A percentile compares a stretch with the other conserved stretches of the same genome.
These are phyloP conservation scores for Zygnema circumcarinatum DNA, from an alignment of 139 green algal genomes.

Conservation along the genomic window DNA sequence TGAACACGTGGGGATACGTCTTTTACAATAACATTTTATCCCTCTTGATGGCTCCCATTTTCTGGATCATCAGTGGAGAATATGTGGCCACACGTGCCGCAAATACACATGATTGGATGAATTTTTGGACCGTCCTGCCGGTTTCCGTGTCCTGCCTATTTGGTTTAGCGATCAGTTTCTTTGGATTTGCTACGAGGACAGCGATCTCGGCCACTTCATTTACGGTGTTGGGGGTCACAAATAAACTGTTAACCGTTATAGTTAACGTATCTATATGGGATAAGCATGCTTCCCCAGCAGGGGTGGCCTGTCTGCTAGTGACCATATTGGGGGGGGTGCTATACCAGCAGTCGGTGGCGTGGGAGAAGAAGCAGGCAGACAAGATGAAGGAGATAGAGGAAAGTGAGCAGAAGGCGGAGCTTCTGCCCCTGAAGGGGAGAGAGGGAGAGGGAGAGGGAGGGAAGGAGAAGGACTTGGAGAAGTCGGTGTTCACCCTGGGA, in stretches of 20 bases:
- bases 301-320: constrained; percentile 61
- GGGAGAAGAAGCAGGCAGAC: background rate
- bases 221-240: constrained; percentile 85
- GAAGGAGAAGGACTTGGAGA: background rate
- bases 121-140: constrained; percentile 22
- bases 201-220: constrained; percentile 78
- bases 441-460: background rate
- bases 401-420: background rate
- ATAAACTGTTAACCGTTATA: constrained; percentile 81
- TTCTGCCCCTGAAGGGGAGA: background rate
- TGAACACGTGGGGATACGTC: constrained; percentile 58
- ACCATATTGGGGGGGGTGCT: constrained; percentile 61
- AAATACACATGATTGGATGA: background rate
- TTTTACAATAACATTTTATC: constrained; percentile 61
- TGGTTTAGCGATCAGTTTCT: constrained; percentile 75
- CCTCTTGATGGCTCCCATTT: constrained; percentile 43
- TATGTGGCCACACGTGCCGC: background rate
- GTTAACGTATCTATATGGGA: constrained; percentile 77
- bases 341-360: constrained; percentile 50
- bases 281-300: constrained; percentile 68
- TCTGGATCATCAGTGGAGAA: constrained; percentile 46
- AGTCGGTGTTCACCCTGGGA: background rate
- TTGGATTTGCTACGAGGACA: constrained; percentile 73
- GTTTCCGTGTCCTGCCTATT: constrained; percentile 75
- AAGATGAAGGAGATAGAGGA: background rate